Conservation (phyloP, 306 rosid species). For the Dryas drummondii region DNA sequence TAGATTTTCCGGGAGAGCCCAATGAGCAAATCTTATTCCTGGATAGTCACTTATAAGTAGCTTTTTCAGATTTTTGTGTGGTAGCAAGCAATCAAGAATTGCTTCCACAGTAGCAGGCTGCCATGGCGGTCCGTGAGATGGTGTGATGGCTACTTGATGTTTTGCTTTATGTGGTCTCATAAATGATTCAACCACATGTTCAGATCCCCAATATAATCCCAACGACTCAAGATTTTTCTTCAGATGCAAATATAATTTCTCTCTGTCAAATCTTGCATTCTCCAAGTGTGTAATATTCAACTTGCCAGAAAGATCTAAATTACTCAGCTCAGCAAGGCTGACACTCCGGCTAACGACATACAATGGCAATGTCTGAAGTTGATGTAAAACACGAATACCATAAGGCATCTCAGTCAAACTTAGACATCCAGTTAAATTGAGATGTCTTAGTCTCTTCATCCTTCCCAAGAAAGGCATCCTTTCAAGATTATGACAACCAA, state of each 20-base stretch:
- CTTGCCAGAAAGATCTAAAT: background rate
- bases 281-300: background rate
- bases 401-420: fast-evolving
- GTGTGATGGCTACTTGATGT: no score
- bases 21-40: background rate
- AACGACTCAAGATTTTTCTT: background rate
- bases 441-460: constrained; percentile 6
- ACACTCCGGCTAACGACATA: background rate
- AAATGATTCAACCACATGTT: background rate
- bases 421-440: background rate
- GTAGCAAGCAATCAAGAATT: background rate
- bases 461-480: background rate
- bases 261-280: background rate
- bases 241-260: background rate
- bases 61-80: background rate
- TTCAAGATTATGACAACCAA: fast-evolving
- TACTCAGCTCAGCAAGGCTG: background rate
- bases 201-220: background rate
- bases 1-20: background rate
- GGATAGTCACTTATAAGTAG: background rate
- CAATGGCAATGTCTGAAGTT: background rate
- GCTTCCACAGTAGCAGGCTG: no score
- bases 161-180: background rate
- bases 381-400: fast-evolving
- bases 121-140: fast-evolving